Conservation (phyloP, 495 filamentous ascomycete species). For the Rhypophila decipiens region DNA sequence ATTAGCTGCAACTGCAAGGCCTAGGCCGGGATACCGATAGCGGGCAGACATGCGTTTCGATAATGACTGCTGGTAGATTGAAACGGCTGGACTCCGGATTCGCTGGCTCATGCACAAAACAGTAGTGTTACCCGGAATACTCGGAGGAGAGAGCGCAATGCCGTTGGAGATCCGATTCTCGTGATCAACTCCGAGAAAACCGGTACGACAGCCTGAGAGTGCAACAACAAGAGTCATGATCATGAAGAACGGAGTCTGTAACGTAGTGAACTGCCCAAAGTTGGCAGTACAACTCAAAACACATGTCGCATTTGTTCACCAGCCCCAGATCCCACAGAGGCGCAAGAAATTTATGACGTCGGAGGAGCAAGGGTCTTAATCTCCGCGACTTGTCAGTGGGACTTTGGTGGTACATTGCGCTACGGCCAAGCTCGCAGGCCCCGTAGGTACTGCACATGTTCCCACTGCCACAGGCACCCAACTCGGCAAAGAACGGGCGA, state of each 20-base stretch:
- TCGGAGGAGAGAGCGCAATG: too few relatives aligned
- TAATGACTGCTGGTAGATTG: too few relatives aligned
- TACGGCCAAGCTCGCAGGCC: neutral
- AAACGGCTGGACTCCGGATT: too few relatives aligned
- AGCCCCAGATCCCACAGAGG: neutral
- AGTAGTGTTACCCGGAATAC: too few relatives aligned
- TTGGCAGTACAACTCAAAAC: too few relatives aligned
- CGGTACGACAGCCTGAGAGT: too few relatives aligned
- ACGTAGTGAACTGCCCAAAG: neutral
- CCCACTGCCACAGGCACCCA: constrained; percentile 3
- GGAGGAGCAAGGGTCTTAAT: constrained; percentile 17
- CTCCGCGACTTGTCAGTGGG: constrained; percentile 8
- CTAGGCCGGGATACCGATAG: too few relatives aligned
- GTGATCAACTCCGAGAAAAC: neutral
- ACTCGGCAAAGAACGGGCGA: constrained; percentile 17
- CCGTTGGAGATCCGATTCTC: neutral
- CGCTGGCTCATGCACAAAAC: too few relatives aligned
- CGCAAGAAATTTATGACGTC: constrained; percentile 18
- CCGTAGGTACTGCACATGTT: constrained; percentile 13
- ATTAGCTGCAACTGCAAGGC: too few relatives aligned
- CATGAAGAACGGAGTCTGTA: neutral
- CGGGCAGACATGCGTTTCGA: too few relatives aligned
- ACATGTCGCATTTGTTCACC: neutral
- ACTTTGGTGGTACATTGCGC: constrained; percentile 1
- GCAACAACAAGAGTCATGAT: neutral